phyloP scores from a whole-genome alignment of 2,329 filamentous ascomycete species.

The Hirsutella thompsonii region DNA sequence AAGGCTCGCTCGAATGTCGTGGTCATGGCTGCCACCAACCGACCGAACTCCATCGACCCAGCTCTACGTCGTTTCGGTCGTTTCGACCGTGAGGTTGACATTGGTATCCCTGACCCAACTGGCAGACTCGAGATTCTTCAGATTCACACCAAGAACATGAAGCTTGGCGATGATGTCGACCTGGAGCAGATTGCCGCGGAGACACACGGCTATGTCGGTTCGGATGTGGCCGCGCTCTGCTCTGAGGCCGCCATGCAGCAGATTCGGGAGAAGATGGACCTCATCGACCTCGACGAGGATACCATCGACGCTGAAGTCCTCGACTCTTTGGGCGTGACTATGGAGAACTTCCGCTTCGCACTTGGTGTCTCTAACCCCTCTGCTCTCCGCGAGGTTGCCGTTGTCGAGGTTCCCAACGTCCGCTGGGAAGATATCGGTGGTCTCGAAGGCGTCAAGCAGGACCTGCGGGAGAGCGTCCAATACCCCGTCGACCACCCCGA shows the following conservation, averaged over 20 bases:
- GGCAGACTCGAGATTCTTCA: slow-evolving; percentile 97
- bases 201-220: slow-evolving; percentile 98
- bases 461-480: slow-evolving; percentile 96
- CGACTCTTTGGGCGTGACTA: slow-evolving; percentile 94
- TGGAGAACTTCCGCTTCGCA: slow-evolving; percentile 99
- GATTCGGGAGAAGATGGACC: slow-evolving; percentile 99
- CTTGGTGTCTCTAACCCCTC: slow-evolving; percentile 98
- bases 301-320: slow-evolving; percentile 98
- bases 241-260: slow-evolving; percentile 99
- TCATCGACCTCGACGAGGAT: slow-evolving; percentile 97
- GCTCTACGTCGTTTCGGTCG: slow-evolving; percentile 95
- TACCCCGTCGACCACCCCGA: slow-evolving; percentile 99
- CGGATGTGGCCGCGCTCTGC: slow-evolving; percentile 94
- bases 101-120: slow-evolving; percentile 94
- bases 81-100: slow-evolving; percentile 98
- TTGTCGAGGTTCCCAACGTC: slow-evolving; percentile 98
- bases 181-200: slow-evolving; percentile 93
- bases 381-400: slow-evolving; percentile 93
- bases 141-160: slow-evolving; percentile 99
- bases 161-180: slow-evolving; percentile 91
- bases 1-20: slow-evolving; percentile 98
- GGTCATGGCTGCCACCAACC: slow-evolving; percentile 98
- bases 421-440: slow-evolving; percentile 99
- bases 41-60: slow-evolving; percentile 96
- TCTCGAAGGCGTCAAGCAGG: slow-evolving; percentile 95